Base-by-base conservation (phyloP, 495 filamentous ascomycete genomes). In the Wilcoxina mikolae region DNA sequence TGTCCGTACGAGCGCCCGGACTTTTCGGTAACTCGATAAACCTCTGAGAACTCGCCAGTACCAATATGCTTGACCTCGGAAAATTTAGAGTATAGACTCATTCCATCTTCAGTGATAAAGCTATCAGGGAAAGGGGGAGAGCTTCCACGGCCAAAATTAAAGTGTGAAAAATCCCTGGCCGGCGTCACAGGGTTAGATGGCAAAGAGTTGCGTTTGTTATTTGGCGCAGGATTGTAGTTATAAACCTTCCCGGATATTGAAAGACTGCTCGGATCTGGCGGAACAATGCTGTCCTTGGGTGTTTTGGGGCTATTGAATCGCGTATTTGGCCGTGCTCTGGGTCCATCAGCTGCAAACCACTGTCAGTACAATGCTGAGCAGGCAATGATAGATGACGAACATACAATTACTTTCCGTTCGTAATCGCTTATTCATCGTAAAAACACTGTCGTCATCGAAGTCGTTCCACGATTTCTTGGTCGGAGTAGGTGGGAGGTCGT, bases 21-120 rank as follows among this genome's bases (percentile, higher is more conserved):
- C 7, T 73, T 71, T 35, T 77, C 68, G 38, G 76, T 74, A 18
- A 94, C 91, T 23, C 82, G 80, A 68, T 85, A 98, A 10, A 98
- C 91, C 56, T 82, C 74, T 0, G 91, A 95, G 67, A 95, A 96
- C 61, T 94, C 89, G 33, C 91, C 91, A 43, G 78, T 83, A 28
- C 90, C 89, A 55, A 88, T 74, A 15, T 82, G 68, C 52, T 87
- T 82, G 9, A 87, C 79, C 42, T 78, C 80, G 20, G 80, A 78
- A 64, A 98, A 98, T 33, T 82, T 71, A 69, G 62, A 56, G 2
- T 28, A 60, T 53, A 59, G 60, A 64, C 27, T 63, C 53, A 38
- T 52, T 52, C 49, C 49, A 39, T 52, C 46, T 29, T 52, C 29
- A 12, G 33, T 52, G 25, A 52, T 38, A 11, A 23, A 17, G 18